Evolutionary conservation across 495 filamentous ascomycete genomes (phyloP).

Genomic region (Bacidia gigantensis): DNA sequence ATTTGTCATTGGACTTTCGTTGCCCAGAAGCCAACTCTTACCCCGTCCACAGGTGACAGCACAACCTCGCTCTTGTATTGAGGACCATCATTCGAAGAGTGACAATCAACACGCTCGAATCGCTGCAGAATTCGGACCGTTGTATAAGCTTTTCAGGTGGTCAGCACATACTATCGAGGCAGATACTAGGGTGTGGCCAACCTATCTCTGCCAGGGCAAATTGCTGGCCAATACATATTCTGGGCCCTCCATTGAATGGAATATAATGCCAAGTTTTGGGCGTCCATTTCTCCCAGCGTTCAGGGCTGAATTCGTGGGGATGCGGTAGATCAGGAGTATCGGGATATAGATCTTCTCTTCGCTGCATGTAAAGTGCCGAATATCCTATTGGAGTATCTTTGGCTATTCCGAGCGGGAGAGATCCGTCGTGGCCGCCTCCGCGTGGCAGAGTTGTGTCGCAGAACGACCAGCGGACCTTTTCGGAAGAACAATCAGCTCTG

Average conservation of each 20-base stretch:
- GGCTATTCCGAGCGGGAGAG: constrained; percentile 44
- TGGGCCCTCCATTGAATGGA: constrained; percentile 56
- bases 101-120: constrained; percentile 33
- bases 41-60: constrained; percentile 46
- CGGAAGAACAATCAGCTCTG: not conserved
- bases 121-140: constrained; percentile 26
- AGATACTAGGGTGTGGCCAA: not conserved
- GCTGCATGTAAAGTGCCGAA: constrained; percentile 55
- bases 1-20: not conserved
- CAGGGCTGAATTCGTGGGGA: constrained; percentile 45
- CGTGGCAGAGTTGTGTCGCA: constrained; percentile 34
- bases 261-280: constrained; percentile 56
- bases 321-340: constrained; percentile 29
- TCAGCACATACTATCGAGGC: not conserved
- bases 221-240: constrained; percentile 45
- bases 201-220: constrained; percentile 40
- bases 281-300: constrained; percentile 64
- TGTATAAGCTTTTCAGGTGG: constrained; percentile 15
- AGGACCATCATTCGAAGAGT: constrained; percentile 38
- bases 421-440: constrained; percentile 58
- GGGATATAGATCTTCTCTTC: constrained; percentile 49
- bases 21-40: constrained; percentile 41
- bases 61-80: constrained; percentile 53
- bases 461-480: constrained; percentile 26
- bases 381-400: constrained; percentile 53